phyloP scores from a whole-genome alignment of 2,329 filamentous ascomycete species.

The Teratosphaeriaceae sp. region DNA sequence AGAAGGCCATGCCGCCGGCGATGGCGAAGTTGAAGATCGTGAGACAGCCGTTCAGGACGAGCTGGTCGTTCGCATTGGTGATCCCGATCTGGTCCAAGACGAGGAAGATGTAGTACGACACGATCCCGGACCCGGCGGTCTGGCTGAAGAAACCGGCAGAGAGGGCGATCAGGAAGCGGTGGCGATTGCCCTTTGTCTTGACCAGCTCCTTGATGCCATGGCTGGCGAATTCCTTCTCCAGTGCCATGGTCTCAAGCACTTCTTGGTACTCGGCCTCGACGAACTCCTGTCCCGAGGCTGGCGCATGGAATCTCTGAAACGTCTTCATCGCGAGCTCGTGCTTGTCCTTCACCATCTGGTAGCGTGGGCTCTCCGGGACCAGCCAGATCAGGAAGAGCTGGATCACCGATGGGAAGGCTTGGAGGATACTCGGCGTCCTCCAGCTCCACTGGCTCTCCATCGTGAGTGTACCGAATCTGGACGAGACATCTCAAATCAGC shows the following conservation, averaged over 20 bases:
- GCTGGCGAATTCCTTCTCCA: slow-evolving; percentile 42
- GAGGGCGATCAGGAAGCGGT: slow-evolving; percentile 47
- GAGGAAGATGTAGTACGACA: slow-evolving; percentile 35
- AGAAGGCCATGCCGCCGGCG: slow-evolving; percentile 38
- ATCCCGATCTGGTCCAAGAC: slow-evolving; percentile 31
- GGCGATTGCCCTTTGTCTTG: slow-evolving; percentile 48
- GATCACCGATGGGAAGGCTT: slow-evolving; percentile 10
- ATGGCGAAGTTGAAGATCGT: slow-evolving; percentile 57
- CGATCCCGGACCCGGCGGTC: slow-evolving; percentile 49
- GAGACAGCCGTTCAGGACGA: slow-evolving; percentile 41
- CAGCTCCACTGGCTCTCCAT: slow-evolving; percentile 14
- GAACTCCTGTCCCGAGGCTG: slow-evolving; percentile 16
- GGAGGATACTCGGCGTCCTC: slow-evolving; percentile 15
- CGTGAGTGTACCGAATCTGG: slow-evolving; percentile 11
- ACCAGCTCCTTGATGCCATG: slow-evolving; percentile 41
- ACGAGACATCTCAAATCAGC: no score
- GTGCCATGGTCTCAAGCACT: slow-evolving; percentile 43
- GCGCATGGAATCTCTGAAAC: not conserved
- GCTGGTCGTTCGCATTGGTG: slow-evolving; percentile 29
- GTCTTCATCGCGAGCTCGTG: not conserved
- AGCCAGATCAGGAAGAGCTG: slow-evolving; percentile 2
- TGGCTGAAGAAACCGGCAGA: slow-evolving; percentile 51
- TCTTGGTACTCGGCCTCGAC: slow-evolving; percentile 46
- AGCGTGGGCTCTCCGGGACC: slow-evolving; percentile 1
- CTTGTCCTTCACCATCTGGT: slow-evolving; percentile 24